Base-by-base conservation (phyloP, 768 basidiomycete species). In the Naganishia kalamii region DNA sequence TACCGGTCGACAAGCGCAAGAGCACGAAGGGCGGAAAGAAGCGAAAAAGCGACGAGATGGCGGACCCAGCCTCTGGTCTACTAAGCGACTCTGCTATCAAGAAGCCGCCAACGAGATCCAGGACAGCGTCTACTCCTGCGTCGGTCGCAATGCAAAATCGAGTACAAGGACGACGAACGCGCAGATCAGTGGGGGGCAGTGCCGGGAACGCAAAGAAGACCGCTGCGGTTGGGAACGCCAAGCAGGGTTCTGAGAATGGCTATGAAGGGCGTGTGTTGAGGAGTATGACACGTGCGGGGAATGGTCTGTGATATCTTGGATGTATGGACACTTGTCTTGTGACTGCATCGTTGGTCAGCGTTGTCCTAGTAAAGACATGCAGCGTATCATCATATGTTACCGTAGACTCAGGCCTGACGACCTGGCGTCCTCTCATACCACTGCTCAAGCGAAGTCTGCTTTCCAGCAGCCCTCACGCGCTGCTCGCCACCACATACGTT, bases 241-340 rank as follows among this genome's bases (percentile, higher is more conserved):
- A 44, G 43, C 12, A 44, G 43, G 43, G 8, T 15, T 44, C 43
- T n/a, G 43, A 44, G 43, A 44, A 44, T 44, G 43, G 43, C 43
- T 44, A 44, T n/a, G 21, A n/a, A n/a, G 54, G 54, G 4, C 54
- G 54, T 41, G 54, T 57, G 35, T 27, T 57, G 33, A 37, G 54
- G 54, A 57, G 54, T 40, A 57, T 57, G 54, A 57, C 54, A 13
- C 32, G 54, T 19, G 54, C 54, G 6, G 54, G 54, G 12, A 57
- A 57, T 57, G 54, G 54, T 1, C 30, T 57, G 17, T 57, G 27
- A 32, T 12, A 21, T 5, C 48, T 50, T 27, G 48, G 48, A 8
- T 29, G 12, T 3, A 41, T 13, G 37, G 6, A 44, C 12, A 10
- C 6, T 17, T 40, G 35, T n/a, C 21, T 29, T 57, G 54, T 40